Conservation (phyloP, 805 yeast species). For the Debaryomyces castellii region DNA sequence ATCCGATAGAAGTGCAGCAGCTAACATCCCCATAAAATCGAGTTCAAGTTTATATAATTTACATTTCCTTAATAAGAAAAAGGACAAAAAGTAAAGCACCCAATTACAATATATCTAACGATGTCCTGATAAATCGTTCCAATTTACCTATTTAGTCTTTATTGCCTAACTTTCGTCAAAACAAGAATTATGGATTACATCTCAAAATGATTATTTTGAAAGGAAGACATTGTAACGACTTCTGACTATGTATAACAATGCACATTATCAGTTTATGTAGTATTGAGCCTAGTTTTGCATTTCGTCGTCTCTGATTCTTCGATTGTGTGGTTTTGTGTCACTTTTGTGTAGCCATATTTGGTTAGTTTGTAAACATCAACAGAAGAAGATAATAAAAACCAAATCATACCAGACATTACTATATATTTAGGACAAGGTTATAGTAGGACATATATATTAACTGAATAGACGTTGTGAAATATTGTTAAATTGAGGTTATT, state of each 20-base stretch:
- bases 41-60: slow-evolving; percentile 28
- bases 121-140: background rate
- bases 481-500: background rate
- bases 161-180: background rate
- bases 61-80: slow-evolving; percentile 32
- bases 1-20: slow-evolving; percentile 26
- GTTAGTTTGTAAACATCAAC: slow-evolving; percentile 16
- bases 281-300: background rate
- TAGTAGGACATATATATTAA: background rate
- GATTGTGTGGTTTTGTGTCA: background rate
- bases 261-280: background rate
- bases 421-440: background rate
- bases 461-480: background rate
- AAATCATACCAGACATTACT: background rate
- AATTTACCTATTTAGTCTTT: background rate
- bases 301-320: background rate
- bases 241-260: background rate
- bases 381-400: slow-evolving; percentile 1
- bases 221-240: background rate
- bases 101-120: background rate
- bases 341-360: slow-evolving; percentile 7
- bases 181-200: background rate
- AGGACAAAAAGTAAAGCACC: slow-evolving; percentile 14
- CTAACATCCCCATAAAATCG: slow-evolving; percentile 13
- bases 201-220: background rate